A percentile compares a stretch with the other conserved stretches of the same genome.
Conservation (phyloP, 257 asterid genomes). For the Nicotiana otophora region DNA sequence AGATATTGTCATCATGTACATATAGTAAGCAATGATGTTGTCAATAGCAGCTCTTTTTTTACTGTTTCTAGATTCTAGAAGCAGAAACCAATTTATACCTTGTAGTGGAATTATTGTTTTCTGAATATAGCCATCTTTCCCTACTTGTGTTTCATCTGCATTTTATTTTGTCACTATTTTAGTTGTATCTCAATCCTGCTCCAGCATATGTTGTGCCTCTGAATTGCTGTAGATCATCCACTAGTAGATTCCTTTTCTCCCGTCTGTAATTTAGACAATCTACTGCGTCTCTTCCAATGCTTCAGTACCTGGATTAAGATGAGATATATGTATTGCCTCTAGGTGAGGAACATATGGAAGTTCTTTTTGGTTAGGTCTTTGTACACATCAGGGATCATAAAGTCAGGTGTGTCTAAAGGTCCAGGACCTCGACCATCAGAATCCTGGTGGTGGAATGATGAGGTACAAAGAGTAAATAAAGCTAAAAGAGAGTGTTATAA, state of each 20-base stretch:
- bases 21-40: conserved; percentile 1
- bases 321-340: background rate
- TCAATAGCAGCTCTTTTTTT: background rate
- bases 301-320: background rate
- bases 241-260: background rate
- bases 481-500: too few relatives aligned
- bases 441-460: too few relatives aligned
- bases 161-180: background rate
- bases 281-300: background rate
- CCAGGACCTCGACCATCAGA: too few relatives aligned
- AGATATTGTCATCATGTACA: background rate
- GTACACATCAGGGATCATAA: background rate
- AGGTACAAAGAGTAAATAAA: too few relatives aligned
- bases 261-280: background rate
- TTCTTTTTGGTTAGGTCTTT: background rate
- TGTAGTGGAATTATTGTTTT: background rate
- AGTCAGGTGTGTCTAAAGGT: too few relatives aligned
- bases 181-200: background rate
- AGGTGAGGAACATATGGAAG: background rate
- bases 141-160: background rate
- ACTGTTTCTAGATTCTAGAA: background rate
- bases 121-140: background rate
- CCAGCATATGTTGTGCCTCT: background rate
- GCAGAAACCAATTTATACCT: background rate
- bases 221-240: background rate